These are phyloP conservation scores for Crepidotus variabilis DNA, from an alignment of 768 basidiomycete genomes.

Conservation along the genomic window DNA sequence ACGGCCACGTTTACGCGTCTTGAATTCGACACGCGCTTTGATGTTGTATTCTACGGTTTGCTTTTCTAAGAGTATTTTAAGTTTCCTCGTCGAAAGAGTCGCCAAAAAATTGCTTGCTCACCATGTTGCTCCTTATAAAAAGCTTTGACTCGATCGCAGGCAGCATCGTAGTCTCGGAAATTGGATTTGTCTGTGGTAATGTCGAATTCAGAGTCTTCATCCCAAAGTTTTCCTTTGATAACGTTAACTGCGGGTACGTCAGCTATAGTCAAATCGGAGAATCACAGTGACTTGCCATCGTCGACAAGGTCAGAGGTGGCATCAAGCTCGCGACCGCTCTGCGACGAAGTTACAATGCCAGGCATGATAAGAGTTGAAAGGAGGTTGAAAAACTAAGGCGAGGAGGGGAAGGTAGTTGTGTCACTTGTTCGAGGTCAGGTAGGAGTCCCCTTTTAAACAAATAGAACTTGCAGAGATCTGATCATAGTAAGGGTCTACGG, in stretches of 20 bases:
- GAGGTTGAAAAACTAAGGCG: conserved; percentile 1
- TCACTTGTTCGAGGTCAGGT: conserved; percentile 8
- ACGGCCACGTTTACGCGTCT: conserved; percentile 58
- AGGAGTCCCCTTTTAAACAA: conserved; percentile 1
- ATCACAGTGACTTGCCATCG: conserved; percentile 28
- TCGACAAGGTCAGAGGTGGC: conserved; percentile 45
- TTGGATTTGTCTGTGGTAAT: conserved; percentile 58
- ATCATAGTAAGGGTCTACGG: background rate
- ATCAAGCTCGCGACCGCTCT: conserved; percentile 34
- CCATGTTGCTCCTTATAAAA: conserved; percentile 82
- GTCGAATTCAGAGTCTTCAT: conserved; percentile 56
- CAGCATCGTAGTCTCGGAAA: conserved; percentile 72
- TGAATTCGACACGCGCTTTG: conserved; percentile 70
- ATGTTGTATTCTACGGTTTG: conserved; percentile 88
- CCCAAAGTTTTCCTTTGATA: conserved; percentile 58
- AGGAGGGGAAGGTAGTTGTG: conserved; percentile 8
- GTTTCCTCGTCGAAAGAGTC: background rate
- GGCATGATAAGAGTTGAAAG: conserved; percentile 20
- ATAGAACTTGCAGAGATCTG: conserved; percentile 1
- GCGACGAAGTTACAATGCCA: conserved; percentile 13
- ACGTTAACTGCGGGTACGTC: conserved; percentile 51
- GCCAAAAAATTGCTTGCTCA: conserved; percentile 19
- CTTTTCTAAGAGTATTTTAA: conserved; percentile 49
- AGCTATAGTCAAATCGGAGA: background rate
- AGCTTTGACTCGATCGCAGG: conserved; percentile 73